Evolutionary conservation across 805 yeast species (phyloP), one percentile per base, ranked within the genome.

Genomic region (Cyberlindnera petersonii): DNA sequence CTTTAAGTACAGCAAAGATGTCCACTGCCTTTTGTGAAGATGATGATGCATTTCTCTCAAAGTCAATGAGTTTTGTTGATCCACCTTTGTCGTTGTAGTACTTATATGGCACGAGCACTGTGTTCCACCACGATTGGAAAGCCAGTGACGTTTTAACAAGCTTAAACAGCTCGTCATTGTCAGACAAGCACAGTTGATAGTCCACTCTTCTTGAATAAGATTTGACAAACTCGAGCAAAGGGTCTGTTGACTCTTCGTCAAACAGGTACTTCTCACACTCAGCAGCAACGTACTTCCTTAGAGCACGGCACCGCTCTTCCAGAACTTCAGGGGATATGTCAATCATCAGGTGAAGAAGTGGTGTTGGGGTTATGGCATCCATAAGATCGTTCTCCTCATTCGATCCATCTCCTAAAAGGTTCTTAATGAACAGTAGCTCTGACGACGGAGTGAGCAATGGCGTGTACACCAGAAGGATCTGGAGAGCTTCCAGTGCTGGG

Each of bases 91-190:
- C 19, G 5, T 3, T 50, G 9, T 52, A 36, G 44, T 58, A 59
- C 14, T 54, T 44, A 36, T 59, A 49, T 3, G 68, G 68, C 21
- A 49, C 34, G 1, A 62, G 26, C 3, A 56, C 43, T 1, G 60
- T 60, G 15, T 49, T 24, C 9, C 57, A 34, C 67, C 68, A 62
- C 3, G 33, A 27, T 13, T 35, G 31, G 31, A 44, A 44, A 22
- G 21, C 28, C 2, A 16, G 14, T 19, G 37, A 34, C 4, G 35
- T 19, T 3, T 40, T 35, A 0, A 50, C 33, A 3, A 28, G 19
- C 5, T 31, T 20, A 55, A 64, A 59, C 23, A 65, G 35, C 2
- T 47, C 42, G 20, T 46, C 46, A 31, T 54, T 53, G 17, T 46
- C 23, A 9, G 33, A 43, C 8, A 34, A 13, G 8, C 33, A 16